These are phyloP conservation scores for Thuja plicata DNA, from an alignment of 83 land plant genomes.

Conservation along the genomic window DNA sequence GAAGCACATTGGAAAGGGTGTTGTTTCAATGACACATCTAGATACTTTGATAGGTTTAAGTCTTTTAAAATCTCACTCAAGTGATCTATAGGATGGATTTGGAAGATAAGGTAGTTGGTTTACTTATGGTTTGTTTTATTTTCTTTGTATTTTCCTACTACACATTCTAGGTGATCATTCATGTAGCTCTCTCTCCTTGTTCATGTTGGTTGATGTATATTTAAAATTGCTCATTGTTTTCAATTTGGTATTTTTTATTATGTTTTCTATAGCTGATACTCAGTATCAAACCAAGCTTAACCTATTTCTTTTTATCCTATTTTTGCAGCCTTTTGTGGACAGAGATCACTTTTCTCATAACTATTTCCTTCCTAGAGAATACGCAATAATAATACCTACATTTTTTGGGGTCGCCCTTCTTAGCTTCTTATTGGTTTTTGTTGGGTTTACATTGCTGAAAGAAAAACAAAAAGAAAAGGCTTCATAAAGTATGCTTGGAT, in stretches of 20 bases:
- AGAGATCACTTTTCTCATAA: too few relatives aligned
- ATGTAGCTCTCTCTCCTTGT: too few relatives aligned
- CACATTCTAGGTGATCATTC: too few relatives aligned
- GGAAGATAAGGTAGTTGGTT: conserved; percentile 74
- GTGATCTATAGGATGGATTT: conserved; percentile 50
- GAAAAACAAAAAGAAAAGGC: conserved; percentile 64
- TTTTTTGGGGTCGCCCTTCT: too few relatives aligned
- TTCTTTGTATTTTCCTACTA: conserved; percentile 75
- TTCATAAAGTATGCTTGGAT: conserved; percentile 18
- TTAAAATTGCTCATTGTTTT: too few relatives aligned
- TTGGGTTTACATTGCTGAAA: too few relatives aligned
- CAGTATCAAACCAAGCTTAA: conserved; percentile 74
- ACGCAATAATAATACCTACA: too few relatives aligned
- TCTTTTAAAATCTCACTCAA: neutral
- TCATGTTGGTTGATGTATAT: too few relatives aligned
- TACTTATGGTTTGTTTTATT: conserved; percentile 57
- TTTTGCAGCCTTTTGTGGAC: conserved; percentile 71
- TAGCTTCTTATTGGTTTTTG: too few relatives aligned
- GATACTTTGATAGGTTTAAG: too few relatives aligned
- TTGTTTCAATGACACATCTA: neutral
- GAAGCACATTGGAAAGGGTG: neutral
- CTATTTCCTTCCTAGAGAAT: too few relatives aligned
- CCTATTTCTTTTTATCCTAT: conserved; percentile 64
- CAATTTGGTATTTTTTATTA: neutral
- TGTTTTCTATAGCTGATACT: neutral